Evolutionary conservation across 345 rosid genomes (phyloP).

Genomic region (Eucalyptus pumila): DNA sequence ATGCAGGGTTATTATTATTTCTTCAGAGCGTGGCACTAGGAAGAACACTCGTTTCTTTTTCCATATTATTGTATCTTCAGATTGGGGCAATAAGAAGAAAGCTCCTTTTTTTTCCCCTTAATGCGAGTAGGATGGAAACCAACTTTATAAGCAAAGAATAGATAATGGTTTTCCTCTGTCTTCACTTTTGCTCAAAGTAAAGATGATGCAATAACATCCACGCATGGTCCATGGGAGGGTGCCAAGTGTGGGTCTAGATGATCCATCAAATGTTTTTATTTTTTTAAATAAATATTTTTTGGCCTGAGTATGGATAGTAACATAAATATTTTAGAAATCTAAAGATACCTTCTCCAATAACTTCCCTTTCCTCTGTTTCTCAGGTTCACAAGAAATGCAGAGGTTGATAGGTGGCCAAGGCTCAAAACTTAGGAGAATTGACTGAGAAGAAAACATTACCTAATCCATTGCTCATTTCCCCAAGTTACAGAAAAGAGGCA

Average conservation of each 20-base stretch:
- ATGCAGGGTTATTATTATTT: not conserved
- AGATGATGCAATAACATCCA: not conserved
- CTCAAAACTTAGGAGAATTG: not conserved
- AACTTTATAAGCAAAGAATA: not conserved
- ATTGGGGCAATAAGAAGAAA: not conserved
- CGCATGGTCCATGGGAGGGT: not conserved
- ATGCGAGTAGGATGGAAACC: not conserved
- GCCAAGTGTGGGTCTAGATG: not conserved
- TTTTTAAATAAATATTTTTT: too few relatives aligned
- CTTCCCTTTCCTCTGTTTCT: not conserved
- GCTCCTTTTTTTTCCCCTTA: not conserved
- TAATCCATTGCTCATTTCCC: not conserved
- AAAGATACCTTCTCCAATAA: not conserved
- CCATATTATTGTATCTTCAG: not conserved
- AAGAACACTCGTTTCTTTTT: not conserved
- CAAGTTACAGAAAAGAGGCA: not conserved
- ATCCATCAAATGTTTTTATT: not conserved
- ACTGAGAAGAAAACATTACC: not conserved
- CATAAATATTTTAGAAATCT: not conserved
- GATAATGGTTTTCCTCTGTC: not conserved
- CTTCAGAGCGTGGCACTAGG: not conserved
- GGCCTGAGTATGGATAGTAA: not conserved
- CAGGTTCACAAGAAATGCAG: not conserved
- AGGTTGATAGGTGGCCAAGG: not conserved
- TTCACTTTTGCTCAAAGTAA: not conserved